Conservation (phyloP, 75 land plant species). For the Pseudotsuga menziesii region DNA sequence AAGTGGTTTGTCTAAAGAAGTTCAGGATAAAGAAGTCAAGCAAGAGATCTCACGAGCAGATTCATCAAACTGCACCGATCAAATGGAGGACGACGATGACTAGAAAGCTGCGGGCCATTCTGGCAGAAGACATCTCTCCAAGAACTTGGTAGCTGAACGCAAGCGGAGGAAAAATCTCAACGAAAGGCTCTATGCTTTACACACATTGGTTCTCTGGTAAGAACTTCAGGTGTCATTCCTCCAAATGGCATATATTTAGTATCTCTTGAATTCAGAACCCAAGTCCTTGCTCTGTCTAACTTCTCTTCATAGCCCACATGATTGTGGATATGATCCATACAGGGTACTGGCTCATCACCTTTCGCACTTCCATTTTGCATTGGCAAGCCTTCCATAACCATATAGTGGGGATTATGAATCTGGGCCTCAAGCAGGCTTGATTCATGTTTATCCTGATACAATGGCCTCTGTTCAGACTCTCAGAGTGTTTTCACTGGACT, state of each 20-base stretch:
- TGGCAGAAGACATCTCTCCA: no score
- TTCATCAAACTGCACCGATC: no score
- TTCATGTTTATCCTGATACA: neutral
- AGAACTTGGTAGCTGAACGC: no score
- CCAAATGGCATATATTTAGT: neutral
- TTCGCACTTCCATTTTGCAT: neutral
- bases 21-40: no score
- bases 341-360: neutral
- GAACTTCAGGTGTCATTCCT: neutral
- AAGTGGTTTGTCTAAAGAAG: no score
- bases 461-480: neutral
- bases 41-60: no score
- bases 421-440: neutral
- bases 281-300: constrained; percentile 7
- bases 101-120: no score
- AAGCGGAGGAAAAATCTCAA: no score
- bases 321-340: neutral
- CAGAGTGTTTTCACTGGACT: no score
- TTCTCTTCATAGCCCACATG: neutral
- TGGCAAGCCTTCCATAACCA: neutral
- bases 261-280: constrained; percentile 1
- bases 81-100: no score
- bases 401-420: neutral
- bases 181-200: no score
- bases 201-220: no score